phyloP scores from a whole-genome alignment of 1,139 yeast species.

The Saccharomyces hybrid region DNA sequence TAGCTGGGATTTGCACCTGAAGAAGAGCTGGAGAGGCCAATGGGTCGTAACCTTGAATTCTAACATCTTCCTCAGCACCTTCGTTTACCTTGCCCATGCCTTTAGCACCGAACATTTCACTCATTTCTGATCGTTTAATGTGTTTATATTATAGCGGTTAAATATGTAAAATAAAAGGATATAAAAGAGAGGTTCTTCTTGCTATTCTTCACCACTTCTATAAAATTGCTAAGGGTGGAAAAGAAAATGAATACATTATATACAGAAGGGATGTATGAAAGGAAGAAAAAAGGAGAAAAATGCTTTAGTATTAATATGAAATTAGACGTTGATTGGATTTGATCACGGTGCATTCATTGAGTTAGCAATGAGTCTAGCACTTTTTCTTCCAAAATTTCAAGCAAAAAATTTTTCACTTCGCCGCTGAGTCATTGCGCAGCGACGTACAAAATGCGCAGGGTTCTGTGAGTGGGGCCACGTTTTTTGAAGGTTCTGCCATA shows the following conservation, averaged over 20 bases:
- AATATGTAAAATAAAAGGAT: background rate
- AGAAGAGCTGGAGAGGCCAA: slow-evolving; percentile 80
- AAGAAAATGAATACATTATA: background rate
- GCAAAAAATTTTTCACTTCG: background rate
- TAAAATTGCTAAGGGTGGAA: background rate
- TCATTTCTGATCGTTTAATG: slow-evolving; percentile 7
- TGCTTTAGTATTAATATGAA: background rate
- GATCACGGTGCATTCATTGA: background rate
- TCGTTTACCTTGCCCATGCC: slow-evolving; percentile 40
- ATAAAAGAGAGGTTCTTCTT: background rate
- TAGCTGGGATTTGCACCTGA: slow-evolving; percentile 70
- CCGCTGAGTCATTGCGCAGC: background rate
- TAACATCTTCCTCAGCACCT: slow-evolving; percentile 62
- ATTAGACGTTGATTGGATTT: background rate
- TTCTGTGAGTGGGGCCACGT: background rate
- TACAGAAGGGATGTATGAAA: background rate
- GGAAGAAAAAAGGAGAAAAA: background rate
- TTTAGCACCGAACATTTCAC: slow-evolving; percentile 18
- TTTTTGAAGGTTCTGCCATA: background rate
- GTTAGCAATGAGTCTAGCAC: background rate
- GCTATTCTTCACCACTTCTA: background rate
- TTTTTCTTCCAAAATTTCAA: background rate
- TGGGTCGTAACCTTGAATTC: slow-evolving; percentile 88
- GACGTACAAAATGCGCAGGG: background rate
- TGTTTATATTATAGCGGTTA: background rate